Conservation (phyloP, 371 early-diverging fungal genomes). For the Mucor lusitanicus region DNA sequence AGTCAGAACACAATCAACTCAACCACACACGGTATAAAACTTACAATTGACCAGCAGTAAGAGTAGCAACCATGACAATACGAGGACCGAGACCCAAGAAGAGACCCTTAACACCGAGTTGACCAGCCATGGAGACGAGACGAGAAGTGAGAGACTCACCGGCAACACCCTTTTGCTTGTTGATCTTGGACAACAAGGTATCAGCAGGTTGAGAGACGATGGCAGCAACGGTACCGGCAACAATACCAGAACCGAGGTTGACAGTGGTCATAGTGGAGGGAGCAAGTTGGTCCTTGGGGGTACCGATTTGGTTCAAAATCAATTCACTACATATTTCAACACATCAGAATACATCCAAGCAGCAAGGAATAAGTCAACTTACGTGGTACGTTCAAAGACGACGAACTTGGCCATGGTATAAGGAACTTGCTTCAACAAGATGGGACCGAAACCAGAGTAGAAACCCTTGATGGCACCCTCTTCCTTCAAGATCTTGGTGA, state of each 20-base stretch:
- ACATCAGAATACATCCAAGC: not conserved
- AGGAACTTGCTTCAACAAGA: slow-evolving; percentile 76
- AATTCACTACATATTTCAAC: slow-evolving; percentile 34
- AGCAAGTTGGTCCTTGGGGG: slow-evolving; percentile 59
- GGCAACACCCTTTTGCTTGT: slow-evolving; percentile 69
- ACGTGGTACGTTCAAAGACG: slow-evolving; percentile 58
- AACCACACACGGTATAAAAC: slow-evolving; percentile 4
- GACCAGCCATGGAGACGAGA: slow-evolving; percentile 57
- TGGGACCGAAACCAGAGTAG: slow-evolving; percentile 80
- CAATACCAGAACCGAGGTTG: slow-evolving; percentile 54
- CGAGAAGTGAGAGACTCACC: slow-evolving; percentile 62
- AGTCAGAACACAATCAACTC: not conserved
- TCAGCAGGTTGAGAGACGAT: slow-evolving; percentile 65
- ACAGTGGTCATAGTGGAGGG: slow-evolving; percentile 46
- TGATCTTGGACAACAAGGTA: slow-evolving; percentile 65
- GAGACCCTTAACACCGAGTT: slow-evolving; percentile 65
- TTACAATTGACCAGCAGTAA: slow-evolving; percentile 73
- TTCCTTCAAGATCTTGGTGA: slow-evolving; percentile 63
- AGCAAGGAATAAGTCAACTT: slow-evolving; percentile 23
- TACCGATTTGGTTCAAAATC: slow-evolving; percentile 48
- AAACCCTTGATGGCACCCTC: slow-evolving; percentile 73
- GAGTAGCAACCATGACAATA: slow-evolving; percentile 81
- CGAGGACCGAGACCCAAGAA: slow-evolving; percentile 76
- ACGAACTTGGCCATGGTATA: slow-evolving; percentile 70
- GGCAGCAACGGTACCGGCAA: slow-evolving; percentile 64